Conservation (phyloP, 768 basidiomycete species). For the Daedalea quercina region DNA sequence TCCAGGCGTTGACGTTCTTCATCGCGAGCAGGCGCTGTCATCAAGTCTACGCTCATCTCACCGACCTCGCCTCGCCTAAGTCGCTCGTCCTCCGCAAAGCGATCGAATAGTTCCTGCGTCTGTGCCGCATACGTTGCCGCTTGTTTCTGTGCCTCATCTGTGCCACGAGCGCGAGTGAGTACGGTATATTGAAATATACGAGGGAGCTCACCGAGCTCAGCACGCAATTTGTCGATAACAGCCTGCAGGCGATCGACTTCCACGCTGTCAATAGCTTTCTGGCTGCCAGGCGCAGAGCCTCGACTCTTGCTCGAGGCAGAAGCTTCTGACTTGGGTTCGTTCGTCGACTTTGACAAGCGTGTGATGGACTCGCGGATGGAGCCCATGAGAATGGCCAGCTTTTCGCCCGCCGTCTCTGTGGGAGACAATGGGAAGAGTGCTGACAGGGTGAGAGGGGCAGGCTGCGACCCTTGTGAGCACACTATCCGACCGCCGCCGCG, state of each 20-base stretch:
- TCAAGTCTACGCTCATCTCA: constrained; percentile 47
- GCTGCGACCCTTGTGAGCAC: constrained; percentile 9
- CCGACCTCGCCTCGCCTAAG: constrained; percentile 22
- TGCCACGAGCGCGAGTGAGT: background rate
- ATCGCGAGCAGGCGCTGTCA: constrained; percentile 45
- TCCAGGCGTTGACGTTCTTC: constrained; percentile 50
- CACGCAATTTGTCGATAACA: constrained; percentile 43
- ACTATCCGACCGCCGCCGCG: too few species aligned
- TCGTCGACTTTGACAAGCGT: constrained; percentile 9
- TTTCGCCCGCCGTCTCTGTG: constrained; percentile 19
- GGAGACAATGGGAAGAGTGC: constrained; percentile 23
- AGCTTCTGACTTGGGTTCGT: constrained; percentile 17
- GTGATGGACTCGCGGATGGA: constrained; percentile 18
- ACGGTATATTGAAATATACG: background rate
- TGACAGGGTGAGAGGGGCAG: constrained; percentile 14
- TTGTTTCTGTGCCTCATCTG: constrained; percentile 45
- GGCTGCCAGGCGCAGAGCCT: background rate
- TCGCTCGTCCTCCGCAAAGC: constrained; percentile 41
- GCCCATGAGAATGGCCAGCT: constrained; percentile 19
- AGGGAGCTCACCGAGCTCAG: constrained; percentile 48
- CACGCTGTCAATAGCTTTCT: background rate
- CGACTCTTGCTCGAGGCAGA: constrained; percentile 7
- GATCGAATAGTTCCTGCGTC: constrained; percentile 47
- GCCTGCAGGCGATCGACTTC: constrained; percentile 46
- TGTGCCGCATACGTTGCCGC: constrained; percentile 22